phyloP scores from a whole-genome alignment of 108 stramenopile species.

The Cyclotella baltica region DNA sequence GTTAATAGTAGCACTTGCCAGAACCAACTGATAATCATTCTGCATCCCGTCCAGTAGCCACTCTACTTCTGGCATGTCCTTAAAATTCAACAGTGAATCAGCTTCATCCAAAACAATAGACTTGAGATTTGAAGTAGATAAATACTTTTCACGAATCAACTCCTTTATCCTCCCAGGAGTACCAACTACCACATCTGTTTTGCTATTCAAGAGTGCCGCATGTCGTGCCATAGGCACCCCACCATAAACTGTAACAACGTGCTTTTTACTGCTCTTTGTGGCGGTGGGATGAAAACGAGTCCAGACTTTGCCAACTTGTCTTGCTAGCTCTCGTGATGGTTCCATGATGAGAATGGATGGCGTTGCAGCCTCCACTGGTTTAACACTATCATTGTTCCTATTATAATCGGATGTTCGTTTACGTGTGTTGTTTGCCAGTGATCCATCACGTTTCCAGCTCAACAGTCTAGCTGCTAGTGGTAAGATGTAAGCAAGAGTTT shows the following conservation, averaged over 20 bases:
- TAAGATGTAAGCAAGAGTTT: conserved; percentile 54
- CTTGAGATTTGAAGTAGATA: conserved; percentile 33
- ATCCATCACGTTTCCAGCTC: conserved; percentile 42
- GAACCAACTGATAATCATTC: conserved; percentile 65
- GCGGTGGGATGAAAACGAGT: conserved; percentile 49
- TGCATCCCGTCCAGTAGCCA: conserved; percentile 52
- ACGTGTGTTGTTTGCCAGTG: conserved; percentile 22
- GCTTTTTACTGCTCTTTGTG: conserved; percentile 29
- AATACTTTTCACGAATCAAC: conserved; percentile 54
- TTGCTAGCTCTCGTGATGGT: conserved; percentile 59
- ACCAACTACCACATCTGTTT: conserved; percentile 59
- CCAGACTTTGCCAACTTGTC: conserved; percentile 58
- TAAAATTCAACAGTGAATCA: conserved; percentile 51
- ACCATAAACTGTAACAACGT: conserved; percentile 58
- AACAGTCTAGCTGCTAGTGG: conserved; percentile 47
- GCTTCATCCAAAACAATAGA: conserved; percentile 63
- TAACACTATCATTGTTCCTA: conserved; percentile 38
- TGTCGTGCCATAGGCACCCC: conserved; percentile 58
- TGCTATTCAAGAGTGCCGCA: conserved; percentile 50
- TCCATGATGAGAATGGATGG: conserved; percentile 54
- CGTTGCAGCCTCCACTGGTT: conserved; percentile 38
- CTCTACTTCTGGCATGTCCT: conserved; percentile 56
- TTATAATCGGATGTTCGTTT: conserved; percentile 36
- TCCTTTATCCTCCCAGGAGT: conserved; percentile 64
- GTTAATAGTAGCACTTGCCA: conserved; percentile 64